These are phyloP conservation scores for Seiridium unicorne DNA, from an alignment of 2,329 filamentous ascomycete genomes.

Conservation along the genomic window DNA sequence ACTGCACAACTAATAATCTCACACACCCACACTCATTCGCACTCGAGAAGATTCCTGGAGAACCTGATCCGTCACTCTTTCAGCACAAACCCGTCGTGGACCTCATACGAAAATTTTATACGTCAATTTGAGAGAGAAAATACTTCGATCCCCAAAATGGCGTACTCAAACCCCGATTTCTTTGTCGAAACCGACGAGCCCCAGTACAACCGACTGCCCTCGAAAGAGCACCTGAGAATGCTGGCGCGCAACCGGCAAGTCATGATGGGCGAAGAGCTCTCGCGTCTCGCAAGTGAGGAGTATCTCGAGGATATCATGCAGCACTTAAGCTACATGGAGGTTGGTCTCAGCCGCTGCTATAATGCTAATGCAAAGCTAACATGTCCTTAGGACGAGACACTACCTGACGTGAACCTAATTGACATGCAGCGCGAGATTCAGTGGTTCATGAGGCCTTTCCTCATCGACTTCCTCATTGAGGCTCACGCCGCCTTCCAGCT, in stretches of 20 bases:
- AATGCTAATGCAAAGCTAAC: slow-evolving; percentile 12
- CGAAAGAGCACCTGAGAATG: slow-evolving; percentile 74
- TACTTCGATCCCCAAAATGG: slow-evolving; percentile 29
- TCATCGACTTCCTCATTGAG: slow-evolving; percentile 97
- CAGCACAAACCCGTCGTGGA: slow-evolving; percentile 11
- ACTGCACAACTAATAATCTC: slow-evolving; percentile 26
- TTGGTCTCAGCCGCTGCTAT: slow-evolving; percentile 36
- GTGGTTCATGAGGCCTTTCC: slow-evolving; percentile 98
- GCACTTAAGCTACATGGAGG: slow-evolving; percentile 93
- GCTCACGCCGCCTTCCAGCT: slow-evolving; percentile 93
- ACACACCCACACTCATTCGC: slow-evolving; percentile 19
- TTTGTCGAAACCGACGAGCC: slow-evolving; percentile 57
- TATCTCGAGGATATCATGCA: slow-evolving; percentile 92
- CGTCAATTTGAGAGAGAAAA: background rate
- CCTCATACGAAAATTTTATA: slow-evolving; percentile 22
- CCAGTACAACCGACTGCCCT: slow-evolving; percentile 56
- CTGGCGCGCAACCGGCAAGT: slow-evolving; percentile 82
- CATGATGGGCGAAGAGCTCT: slow-evolving; percentile 85
- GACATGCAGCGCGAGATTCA: slow-evolving; percentile 99
- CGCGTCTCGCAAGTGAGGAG: slow-evolving; percentile 79
- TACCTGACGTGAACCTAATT: slow-evolving; percentile 95
- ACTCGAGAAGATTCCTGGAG: slow-evolving; percentile 48
- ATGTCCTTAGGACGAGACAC: slow-evolving; percentile 66
- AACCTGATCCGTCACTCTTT: slow-evolving; percentile 49
- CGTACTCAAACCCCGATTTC: slow-evolving; percentile 41